These are phyloP conservation scores for Penicillium samsonianum DNA, from an alignment of 495 filamentous ascomycete genomes.

Conservation along the genomic window DNA sequence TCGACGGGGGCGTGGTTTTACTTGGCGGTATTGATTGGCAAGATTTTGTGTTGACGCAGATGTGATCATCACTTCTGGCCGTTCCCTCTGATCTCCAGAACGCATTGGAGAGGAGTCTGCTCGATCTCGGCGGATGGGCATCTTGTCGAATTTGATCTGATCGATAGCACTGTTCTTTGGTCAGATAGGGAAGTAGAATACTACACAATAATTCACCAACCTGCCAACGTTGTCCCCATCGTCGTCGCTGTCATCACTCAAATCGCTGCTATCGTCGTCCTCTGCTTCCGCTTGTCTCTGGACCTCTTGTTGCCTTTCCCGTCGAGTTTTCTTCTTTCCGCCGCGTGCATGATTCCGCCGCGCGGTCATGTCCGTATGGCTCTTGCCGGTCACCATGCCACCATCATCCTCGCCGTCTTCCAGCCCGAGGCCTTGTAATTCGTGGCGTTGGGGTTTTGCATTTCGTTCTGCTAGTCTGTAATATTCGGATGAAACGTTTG, in stretches of 20 bases:
- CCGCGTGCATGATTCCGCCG: conserved; percentile 56
- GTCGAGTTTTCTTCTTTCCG: conserved; percentile 47
- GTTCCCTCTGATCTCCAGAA: conserved; percentile 50
- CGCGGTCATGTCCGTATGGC: conserved; percentile 71
- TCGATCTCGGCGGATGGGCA: conserved; percentile 78
- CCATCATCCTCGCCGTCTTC: conserved; percentile 80
- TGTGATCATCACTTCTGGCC: conserved; percentile 57
- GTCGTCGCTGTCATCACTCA: conserved; percentile 95
- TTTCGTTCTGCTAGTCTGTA: conserved; percentile 50
- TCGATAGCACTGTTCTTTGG: conserved; percentile 57
- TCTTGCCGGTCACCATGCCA: conserved; percentile 75
- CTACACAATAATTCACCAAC: conserved; percentile 24
- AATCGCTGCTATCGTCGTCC: conserved; percentile 94
- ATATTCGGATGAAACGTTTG: conserved; percentile 75
- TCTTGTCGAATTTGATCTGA: conserved; percentile 92
- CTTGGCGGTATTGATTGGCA: conserved; percentile 57
- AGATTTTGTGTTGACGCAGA: conserved; percentile 53
- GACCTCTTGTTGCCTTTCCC: conserved; percentile 46
- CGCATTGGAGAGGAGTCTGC: conserved; percentile 86
- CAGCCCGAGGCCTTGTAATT: conserved; percentile 38
- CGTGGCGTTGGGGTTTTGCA: conserved; percentile 33
- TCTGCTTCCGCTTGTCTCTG: conserved; percentile 76
- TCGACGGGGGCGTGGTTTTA: conserved; percentile 73
- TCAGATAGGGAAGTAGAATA: conserved; percentile 20
- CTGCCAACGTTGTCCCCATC: conserved; percentile 61